Evolutionary conservation across 257 asterid genomes (phyloP).

Genomic region (Primulina huaijiensis): DNA sequence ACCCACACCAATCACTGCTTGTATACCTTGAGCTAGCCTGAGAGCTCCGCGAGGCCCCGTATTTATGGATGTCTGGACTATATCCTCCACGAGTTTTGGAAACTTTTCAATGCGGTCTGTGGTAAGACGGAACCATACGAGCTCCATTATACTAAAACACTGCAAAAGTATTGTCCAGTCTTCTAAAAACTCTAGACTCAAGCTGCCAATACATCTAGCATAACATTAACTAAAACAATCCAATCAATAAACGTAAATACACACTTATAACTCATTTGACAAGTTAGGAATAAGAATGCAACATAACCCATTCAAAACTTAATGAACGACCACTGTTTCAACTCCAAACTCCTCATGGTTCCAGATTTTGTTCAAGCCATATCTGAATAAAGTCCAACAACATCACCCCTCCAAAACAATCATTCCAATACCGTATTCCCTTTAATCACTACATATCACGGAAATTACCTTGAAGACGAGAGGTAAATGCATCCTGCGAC

Average conservation of each 20-base stretch:
- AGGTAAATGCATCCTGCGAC: constrained; percentile 67
- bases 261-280: not conserved
- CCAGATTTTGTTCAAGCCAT: not conserved
- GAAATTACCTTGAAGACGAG: constrained; percentile 75
- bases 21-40: constrained; percentile 94
- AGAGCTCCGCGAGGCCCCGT: constrained; percentile 98
- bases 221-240: not conserved
- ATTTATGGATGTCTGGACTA: constrained; percentile 80
- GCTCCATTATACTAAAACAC: not conserved
- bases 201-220: not conserved
- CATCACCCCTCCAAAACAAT: constrained; percentile 2
- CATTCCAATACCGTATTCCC: not conserved
- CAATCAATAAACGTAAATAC: not conserved
- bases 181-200: not conserved
- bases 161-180: not conserved
- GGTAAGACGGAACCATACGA: constrained; percentile 13
- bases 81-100: constrained; percentile 91
- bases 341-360: not conserved
- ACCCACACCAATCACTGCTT: constrained; percentile 94
- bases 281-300: not conserved
- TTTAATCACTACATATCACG: not conserved
- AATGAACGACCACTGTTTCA: not conserved
- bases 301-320: not conserved
- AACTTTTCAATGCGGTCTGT: constrained; percentile 75
- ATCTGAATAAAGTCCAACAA: not conserved